phyloP scores from a whole-genome alignment of 2,329 filamentous ascomycete genomes.

The Ophiocordyceps australis region DNA sequence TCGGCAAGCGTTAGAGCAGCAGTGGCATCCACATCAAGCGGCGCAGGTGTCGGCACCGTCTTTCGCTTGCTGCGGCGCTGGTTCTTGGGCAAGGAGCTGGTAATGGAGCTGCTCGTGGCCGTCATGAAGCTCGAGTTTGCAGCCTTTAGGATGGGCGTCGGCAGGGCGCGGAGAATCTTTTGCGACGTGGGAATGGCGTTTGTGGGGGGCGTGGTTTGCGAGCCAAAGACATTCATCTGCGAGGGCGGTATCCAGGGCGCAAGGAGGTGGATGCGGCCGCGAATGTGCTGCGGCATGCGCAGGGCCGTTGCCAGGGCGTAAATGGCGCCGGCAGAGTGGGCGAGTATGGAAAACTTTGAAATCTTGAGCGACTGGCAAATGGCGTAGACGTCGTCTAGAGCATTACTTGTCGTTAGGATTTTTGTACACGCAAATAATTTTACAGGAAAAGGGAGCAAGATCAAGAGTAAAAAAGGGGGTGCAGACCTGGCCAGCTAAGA shows the following conservation, averaged over 20 bases:
- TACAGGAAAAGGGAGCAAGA: not conserved
- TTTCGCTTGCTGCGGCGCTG: slow-evolving; percentile 43
- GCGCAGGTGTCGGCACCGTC: no score
- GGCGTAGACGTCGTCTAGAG: slow-evolving; percentile 61
- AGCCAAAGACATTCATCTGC: slow-evolving; percentile 66
- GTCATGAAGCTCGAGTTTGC: slow-evolving; percentile 94
- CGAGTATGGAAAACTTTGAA: slow-evolving; percentile 87
- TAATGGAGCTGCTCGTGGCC: slow-evolving; percentile 73
- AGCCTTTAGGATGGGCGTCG: slow-evolving; percentile 78
- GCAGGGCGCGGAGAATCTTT: slow-evolving; percentile 73
- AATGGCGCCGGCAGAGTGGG: slow-evolving; percentile 93
- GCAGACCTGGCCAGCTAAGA: slow-evolving; percentile 82
- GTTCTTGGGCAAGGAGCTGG: slow-evolving; percentile 55
- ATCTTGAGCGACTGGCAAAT: slow-evolving; percentile 88
- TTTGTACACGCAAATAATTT: no score
- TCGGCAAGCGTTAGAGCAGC: slow-evolving; percentile 15
- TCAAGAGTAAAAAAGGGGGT: slow-evolving; percentile 5
- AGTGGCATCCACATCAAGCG: slow-evolving; percentile 15
- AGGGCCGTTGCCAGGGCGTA: slow-evolving; percentile 91
- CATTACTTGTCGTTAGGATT: not conserved
- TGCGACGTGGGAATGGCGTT: slow-evolving; percentile 85
- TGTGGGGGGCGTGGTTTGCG: slow-evolving; percentile 57
- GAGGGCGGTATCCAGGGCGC: slow-evolving; percentile 96
- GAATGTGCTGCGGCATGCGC: slow-evolving; percentile 89
- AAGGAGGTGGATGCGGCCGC: slow-evolving; percentile 81